Base-by-base conservation (phyloP, 2,329 filamentous ascomycete species). In the Diaporthe citriasiana region DNA sequence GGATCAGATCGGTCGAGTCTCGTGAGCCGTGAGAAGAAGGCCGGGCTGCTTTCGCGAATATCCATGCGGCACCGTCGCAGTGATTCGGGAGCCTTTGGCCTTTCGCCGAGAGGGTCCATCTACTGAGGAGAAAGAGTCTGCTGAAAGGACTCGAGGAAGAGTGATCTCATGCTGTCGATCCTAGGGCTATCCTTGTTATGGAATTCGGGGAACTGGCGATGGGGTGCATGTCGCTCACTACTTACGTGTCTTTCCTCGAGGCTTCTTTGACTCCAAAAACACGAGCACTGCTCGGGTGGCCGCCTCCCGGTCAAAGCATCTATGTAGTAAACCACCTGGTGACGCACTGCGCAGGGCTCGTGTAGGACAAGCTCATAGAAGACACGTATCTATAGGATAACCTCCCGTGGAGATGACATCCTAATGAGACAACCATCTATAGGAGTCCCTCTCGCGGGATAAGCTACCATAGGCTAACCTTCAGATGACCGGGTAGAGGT, bases 31-130 rank as follows among this genome's bases (percentile, higher is more conserved):
- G 84, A 86, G 72, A 82, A 79, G 77, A 81, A 79, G 75, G 70
- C 79, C 80, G 5, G 77, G 76, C 78, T 85, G 53, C 72, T 85
- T 22, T 78, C 82, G 38, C 81, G 80, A 51, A 81, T 86, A 75
- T 81, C 81, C 10, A 79, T 78, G 45, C 81, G 82, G 51, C 73
- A 65, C 40, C 55, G 55, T 47, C 55, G 42, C 80, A 79, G 75
- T 76, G 76, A 47, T 35, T 71, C 77, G 78, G 76, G 75, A 74
- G 69, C 77, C 79, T 81, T 6, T 81, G 80, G 15, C 27, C 59
- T 38, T 13, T 55, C 65, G 25, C 8, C 51, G 15, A 60, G 45
- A 55, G n/a, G 60, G 17, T 73, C 51, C 4, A 60, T 70, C 6
- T 45, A 50, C 19, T 69, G 55, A 73, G 19, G 22, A 8, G 45